Evolutionary conservation across 257 asterid genomes (phyloP).

Genomic region (Craterostigma plantagineum): DNA sequence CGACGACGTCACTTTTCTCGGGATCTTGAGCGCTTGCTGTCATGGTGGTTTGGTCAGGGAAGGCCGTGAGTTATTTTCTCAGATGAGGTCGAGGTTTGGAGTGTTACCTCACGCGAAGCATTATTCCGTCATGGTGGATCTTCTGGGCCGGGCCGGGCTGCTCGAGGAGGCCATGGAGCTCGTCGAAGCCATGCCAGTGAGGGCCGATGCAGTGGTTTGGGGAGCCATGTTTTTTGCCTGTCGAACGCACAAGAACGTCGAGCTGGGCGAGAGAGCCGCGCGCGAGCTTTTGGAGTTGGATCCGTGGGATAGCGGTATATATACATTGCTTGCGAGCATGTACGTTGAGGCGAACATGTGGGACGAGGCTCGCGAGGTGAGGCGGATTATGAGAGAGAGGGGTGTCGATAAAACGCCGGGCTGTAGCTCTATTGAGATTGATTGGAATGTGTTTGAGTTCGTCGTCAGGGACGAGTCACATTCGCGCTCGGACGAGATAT

Average conservation of each 20-base stretch:
- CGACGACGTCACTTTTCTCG: conserved; percentile 62
- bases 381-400: conserved; percentile 57
- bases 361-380: conserved; percentile 39
- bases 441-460: conserved; percentile 43
- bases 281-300: conserved; percentile 51
- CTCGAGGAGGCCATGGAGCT: conserved; percentile 50
- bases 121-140: conserved; percentile 64
- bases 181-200: conserved; percentile 37
- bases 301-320: conserved; percentile 52
- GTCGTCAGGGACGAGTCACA: conserved; percentile 44
- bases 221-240: conserved; percentile 68
- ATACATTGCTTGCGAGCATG: conserved; percentile 55
- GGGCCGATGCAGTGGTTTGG: conserved; percentile 65
- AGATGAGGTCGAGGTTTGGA: conserved; percentile 36
- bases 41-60: conserved; percentile 77
- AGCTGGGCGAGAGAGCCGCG: conserved; percentile 67
- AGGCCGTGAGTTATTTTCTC: conserved; percentile 33
- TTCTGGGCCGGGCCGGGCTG: conserved; percentile 70
- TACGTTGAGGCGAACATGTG: conserved; percentile 48
- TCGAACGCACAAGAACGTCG: conserved; percentile 36
- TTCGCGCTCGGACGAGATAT: conserved; percentile 20
- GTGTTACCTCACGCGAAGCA: conserved; percentile 37
- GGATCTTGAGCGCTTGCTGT: conserved; percentile 58
- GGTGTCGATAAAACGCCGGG: conserved; percentile 72
- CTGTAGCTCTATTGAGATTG: conserved; percentile 64